Base-by-base conservation (phyloP, 371 early-diverging fungal genomes). In the Circinella umbellata region DNA sequence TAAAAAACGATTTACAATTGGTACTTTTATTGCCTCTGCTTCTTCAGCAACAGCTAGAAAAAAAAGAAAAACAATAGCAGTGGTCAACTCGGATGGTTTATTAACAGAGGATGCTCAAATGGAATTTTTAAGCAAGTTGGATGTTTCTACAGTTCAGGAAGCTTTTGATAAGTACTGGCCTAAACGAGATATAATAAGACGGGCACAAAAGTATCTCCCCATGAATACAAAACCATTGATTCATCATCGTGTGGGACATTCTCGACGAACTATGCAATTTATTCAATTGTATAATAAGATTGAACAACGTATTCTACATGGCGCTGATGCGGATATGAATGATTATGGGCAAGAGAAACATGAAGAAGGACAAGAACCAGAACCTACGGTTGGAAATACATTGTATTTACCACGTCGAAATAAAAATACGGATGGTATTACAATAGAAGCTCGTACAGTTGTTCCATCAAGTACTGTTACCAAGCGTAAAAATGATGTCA, bases 231-330 rank as follows among this genome's bases (percentile, higher is more conserved):
- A 34, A 7, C 42, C 55, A 37, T 63, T 64, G 11, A 38, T 65
- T 0, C 61, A 42, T 1, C 64, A 68, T 39, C 67, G 61, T 9
- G 69, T 82, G 4, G 74, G 74, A 0, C 80, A 81, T 70, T 74
- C 76, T 0, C 38, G n/a, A 17, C 71, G 79, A n/a, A 74, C 80
- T 0, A 6, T 27, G 4, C 74, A 74, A 2, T 73, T 81, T 62
- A 64, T 72, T 2, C 1, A 64, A 0, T 20, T 76, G 0, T 66
- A 81, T 0, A 38, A 67, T 15, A 73, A 71, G 15, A 79, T 81
- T 66, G 82, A 84, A 54, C 68, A 75, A n/a, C 80, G 74, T 10
- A 78, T 79, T 15, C 35, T 81, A 14, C 38, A 77, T 17, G 75
- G 73, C 0, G 42, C 3, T 11, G 42, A 11, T 9, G 42, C 11